Percentiles rank a stretch among this genome's conserved stretches.
Evolutionary conservation across 2,329 filamentous ascomycete genomes (phyloP).

Genomic region (Xylaria sp.): DNA sequence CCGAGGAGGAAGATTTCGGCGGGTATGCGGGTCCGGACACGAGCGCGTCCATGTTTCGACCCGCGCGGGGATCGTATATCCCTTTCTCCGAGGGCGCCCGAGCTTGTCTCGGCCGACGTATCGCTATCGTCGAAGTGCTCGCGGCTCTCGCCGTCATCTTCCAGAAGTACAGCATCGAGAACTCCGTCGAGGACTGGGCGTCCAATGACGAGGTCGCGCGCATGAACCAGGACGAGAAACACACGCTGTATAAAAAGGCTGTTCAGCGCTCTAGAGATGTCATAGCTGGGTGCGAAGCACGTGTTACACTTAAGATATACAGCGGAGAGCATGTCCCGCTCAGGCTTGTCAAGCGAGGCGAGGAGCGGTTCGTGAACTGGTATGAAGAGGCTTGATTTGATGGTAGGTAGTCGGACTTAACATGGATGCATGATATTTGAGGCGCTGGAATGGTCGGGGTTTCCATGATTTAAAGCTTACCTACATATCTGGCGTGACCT

Average conservation of each 20-base stretch:
- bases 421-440: neutral
- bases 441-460: neutral
- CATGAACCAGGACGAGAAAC: slow-evolving; percentile 58
- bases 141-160: slow-evolving; percentile 66
- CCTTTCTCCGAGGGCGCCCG: slow-evolving; percentile 68
- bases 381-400: slow-evolving; percentile 8
- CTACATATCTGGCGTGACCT: neutral
- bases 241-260: slow-evolving; percentile 68
- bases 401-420: neutral
- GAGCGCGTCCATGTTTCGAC: slow-evolving; percentile 68
- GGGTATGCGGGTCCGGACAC: slow-evolving; percentile 68
- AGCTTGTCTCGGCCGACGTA: slow-evolving; percentile 65
- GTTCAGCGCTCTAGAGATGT: slow-evolving; percentile 62
- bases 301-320: slow-evolving; percentile 77
- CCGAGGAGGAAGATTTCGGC: slow-evolving; percentile 61
- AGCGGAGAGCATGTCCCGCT: slow-evolving; percentile 68
- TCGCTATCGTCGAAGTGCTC: slow-evolving; percentile 68
- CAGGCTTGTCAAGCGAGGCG: slow-evolving; percentile 72
- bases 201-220: slow-evolving; percentile 61
- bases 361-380: slow-evolving; percentile 70
- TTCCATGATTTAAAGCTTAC: neutral
- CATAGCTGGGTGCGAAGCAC: slow-evolving; percentile 63
- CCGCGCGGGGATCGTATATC: slow-evolving; percentile 63
- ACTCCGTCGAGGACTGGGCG: slow-evolving; percentile 71
- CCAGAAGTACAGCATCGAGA: slow-evolving; percentile 71